Conservation (phyloP, 2,329 filamentous ascomycete genomes). For the Trichoderma pleuroti region DNA sequence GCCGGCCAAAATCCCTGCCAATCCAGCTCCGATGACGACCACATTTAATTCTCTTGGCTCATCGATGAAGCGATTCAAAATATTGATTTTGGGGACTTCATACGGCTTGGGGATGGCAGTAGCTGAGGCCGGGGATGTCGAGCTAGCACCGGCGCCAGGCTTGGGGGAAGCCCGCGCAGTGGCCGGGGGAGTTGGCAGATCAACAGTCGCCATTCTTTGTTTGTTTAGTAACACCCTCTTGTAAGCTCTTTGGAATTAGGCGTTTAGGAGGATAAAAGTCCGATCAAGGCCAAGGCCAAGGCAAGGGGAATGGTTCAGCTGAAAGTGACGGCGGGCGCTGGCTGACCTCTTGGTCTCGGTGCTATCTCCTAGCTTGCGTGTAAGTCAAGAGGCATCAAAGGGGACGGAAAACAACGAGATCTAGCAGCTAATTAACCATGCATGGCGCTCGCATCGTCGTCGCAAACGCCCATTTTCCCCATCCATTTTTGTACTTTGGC, state of each 20-base stretch:
- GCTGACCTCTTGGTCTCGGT: background rate
- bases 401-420: background rate
- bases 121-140: background rate
- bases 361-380: background rate
- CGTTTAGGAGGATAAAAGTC: background rate
- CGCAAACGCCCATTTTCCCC: background rate
- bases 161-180: conserved; percentile 13
- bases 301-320: background rate
- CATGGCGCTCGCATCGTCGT: background rate
- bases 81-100: conserved; percentile 5
- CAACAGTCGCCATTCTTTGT: conserved; percentile 8
- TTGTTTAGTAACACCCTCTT: background rate
- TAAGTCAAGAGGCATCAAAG: background rate
- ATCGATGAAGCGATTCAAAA: conserved; percentile 35
- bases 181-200: conserved; percentile 11
- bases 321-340: background rate
- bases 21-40: conserved; percentile 37
- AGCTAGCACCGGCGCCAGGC: background rate
- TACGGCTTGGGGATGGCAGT: background rate
- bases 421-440: conserved; percentile 8
- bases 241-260: background rate
- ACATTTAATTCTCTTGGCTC: conserved; percentile 35
- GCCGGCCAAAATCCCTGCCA: conserved; percentile 50
- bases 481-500: background rate
- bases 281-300: background rate